A percentile compares a stretch with the other conserved stretches of the same genome.
These are phyloP conservation scores for Phytophthora melonis DNA, from an alignment of 352 stramenopile species.

Conservation along the genomic window DNA sequence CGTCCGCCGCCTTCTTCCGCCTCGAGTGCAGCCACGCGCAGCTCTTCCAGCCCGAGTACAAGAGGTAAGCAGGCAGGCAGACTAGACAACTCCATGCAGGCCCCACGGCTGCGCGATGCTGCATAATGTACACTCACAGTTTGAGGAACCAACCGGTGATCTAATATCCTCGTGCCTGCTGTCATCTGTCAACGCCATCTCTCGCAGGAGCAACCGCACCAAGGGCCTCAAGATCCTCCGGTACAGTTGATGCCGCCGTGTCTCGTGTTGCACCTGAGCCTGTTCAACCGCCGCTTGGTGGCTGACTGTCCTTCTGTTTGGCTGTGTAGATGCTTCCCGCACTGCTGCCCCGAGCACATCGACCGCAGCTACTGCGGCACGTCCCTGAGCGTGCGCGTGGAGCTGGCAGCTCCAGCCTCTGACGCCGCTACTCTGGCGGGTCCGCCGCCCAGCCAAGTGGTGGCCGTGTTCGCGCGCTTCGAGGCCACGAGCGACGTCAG, in stretches of 20 bases:
- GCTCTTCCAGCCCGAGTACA: constrained; percentile 77
- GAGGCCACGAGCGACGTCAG: constrained; percentile 39
- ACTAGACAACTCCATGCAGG: too few species aligned
- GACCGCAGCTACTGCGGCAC: constrained; percentile 78
- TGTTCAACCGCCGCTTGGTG: too few species aligned
- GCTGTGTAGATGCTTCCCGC: constrained; percentile 54
- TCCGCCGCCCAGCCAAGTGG: constrained; percentile 20
- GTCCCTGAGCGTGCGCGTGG: constrained; percentile 59
- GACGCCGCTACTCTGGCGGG: constrained; percentile 21
- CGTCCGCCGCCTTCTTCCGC: constrained; percentile 54
- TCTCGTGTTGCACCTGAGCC: too few species aligned
- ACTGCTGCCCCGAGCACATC: constrained; percentile 79
- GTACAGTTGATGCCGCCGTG: background rate
- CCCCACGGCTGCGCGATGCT: too few species aligned
- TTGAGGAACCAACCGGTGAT: too few species aligned
- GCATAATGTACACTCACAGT: background rate
- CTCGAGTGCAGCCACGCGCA: constrained; percentile 69
- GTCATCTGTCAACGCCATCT: too few species aligned
- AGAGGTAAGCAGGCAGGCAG: constrained; percentile 43
- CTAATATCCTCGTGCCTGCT: too few species aligned
- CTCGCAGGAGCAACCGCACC: constrained; percentile 70
- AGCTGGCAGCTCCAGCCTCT: constrained; percentile 35
- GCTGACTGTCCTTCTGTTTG: background rate
- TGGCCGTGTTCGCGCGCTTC: constrained; percentile 43
- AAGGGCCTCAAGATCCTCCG: constrained; percentile 80